Conservation (phyloP, 116 monocot species). For the Dioscorea cayenensis region DNA sequence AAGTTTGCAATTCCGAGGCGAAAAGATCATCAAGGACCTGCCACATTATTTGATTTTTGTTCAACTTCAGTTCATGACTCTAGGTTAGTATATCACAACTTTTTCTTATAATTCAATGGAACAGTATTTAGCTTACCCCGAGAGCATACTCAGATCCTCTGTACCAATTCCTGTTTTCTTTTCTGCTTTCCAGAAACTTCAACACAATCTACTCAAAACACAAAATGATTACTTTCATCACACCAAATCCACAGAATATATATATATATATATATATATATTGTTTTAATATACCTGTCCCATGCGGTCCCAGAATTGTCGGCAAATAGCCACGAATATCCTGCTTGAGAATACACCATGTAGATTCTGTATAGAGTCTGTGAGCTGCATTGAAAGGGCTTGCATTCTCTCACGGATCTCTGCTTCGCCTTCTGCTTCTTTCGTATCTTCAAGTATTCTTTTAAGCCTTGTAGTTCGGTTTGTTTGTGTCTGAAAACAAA, state of each 20-base stretch:
- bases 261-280: no score
- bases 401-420: slow-evolving; percentile 91
- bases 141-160: slow-evolving; percentile 72
- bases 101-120: background rate
- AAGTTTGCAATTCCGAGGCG: slow-evolving; percentile 76
- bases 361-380: slow-evolving; percentile 55
- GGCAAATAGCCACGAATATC: slow-evolving; percentile 81
- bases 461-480: slow-evolving; percentile 68
- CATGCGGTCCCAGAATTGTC: slow-evolving; percentile 81
- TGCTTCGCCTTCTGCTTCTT: slow-evolving; percentile 65
- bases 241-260: no score
- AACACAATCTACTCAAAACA: slow-evolving; percentile 57
- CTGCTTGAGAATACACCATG: slow-evolving; percentile 63
- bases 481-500: slow-evolving; percentile 45
- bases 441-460: slow-evolving; percentile 77
- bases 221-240: background rate
- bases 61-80: background rate
- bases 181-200: slow-evolving; percentile 80
- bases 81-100: background rate
- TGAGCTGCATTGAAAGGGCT: slow-evolving; percentile 45
- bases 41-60: background rate
- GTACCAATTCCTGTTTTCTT: slow-evolving; percentile 89
- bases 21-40: slow-evolving; percentile 77
- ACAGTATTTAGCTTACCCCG: slow-evolving; percentile 42
- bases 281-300: slow-evolving; percentile 63